Evolutionary conservation across 345 rosid species (phyloP), one percentile per base, ranked within the genome.

Genomic region (Hypericum perforatum): DNA sequence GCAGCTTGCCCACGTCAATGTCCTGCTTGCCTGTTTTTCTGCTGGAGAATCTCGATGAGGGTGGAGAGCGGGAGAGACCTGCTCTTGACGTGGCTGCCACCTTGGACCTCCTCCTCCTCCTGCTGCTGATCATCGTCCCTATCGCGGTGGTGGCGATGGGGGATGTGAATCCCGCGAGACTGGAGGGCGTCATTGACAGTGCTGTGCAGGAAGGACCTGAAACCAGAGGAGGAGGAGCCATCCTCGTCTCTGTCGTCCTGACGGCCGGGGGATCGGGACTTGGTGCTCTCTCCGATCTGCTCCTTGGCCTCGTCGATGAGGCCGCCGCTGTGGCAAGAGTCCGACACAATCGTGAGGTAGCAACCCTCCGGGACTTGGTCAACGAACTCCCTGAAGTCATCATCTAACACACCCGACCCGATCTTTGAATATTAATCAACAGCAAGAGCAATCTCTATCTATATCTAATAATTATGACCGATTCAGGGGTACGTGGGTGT

Each of bases 321-420:
- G 5, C 98, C 98, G 6, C 96, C 98, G 42, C 98, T 91, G 41
- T 91, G 96, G 64, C 96, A 91, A 45, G 98, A 84, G 62, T 91
- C 98, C 9, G 96, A 85, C 38, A 91, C 89, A 50, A 91, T 64
- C 16, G 96, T 87, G 43, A 91, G 55, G 50, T 60, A 62, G 54
- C 82, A 77, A 29, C 86, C 95, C 37, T 65, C 60, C 3, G 88
- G 96, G 12, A 83, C 73, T 56, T 68, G 65, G 52, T 91, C 84
- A 65, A 91, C 96, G 46, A 79, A 68, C 5, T 79, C 96, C 71
- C 88, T 81, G 77, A 91, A 85, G 63, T 87, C 96, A 52, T 87
- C 98, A 71, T 92, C 96, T 91, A 84, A 8, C 32, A 1, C 32
- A 22, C 32, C 32, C 32, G 2, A 22, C 32, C 32, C 32, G 32